These are phyloP conservation scores for Cercospora nicotianae DNA, from an alignment of 2,329 filamentous ascomycete genomes.

Conservation along the genomic window DNA sequence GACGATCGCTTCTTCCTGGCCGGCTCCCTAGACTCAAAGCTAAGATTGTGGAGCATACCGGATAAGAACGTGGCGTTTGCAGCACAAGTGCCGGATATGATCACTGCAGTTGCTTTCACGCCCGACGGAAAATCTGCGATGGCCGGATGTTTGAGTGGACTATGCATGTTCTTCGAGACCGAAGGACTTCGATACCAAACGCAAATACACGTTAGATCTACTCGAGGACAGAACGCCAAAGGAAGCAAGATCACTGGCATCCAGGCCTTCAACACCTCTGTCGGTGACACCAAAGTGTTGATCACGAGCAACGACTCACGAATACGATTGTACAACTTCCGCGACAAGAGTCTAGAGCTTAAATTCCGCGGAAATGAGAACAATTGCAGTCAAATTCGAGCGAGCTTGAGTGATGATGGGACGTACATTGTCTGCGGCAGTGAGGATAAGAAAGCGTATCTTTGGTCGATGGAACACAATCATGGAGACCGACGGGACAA, in stretches of 20 bases:
- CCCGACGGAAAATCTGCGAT: conserved; percentile 89
- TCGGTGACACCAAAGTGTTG: conserved; percentile 75
- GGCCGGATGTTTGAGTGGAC: conserved; percentile 79
- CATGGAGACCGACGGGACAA: conserved; percentile 73
- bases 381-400: conserved; percentile 83
- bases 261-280: conserved; percentile 64
- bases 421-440: conserved; percentile 88
- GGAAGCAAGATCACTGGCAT: conserved; percentile 98
- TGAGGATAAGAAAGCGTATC: conserved; percentile 85
- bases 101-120: conserved; percentile 90
- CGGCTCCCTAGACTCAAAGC: conserved; percentile 82
- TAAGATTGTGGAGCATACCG: conserved; percentile 94
- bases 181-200: conserved; percentile 81
- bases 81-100: conserved; percentile 75
- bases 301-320: conserved; percentile 95
- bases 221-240: conserved; percentile 88
- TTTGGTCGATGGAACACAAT: conserved; percentile 70
- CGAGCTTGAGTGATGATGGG: conserved; percentile 82
- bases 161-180: conserved; percentile 90
- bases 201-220: conserved; percentile 90
- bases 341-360: conserved; percentile 78
- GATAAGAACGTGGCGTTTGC: conserved; percentile 90
- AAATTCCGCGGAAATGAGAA: conserved; percentile 95
- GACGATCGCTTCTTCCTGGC: conserved; percentile 97
- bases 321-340: conserved; percentile 83